Evolutionary conservation across 202 grass and related monocot species (phyloP), one percentile per base, ranked within the genome.

Genomic region (Zoysia matrella): DNA sequence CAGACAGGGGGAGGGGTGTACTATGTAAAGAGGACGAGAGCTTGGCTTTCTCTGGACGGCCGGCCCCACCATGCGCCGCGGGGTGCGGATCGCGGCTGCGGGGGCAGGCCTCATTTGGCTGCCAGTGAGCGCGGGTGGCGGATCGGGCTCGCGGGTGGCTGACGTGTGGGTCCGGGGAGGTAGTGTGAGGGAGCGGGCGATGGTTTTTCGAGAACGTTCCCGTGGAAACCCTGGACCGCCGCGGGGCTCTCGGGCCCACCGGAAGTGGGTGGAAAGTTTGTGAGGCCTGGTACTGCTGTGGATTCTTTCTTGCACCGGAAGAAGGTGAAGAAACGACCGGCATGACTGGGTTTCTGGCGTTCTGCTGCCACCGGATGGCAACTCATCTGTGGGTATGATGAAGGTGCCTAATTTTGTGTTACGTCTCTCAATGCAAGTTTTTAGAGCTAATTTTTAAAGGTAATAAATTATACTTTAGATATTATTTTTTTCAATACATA

Each of bases 141-240:
- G 3, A 6, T 51, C 12, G 65, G 16, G 57, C n/a, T 4, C 5
- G 6, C 65, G 40, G 65, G 60, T 69, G 48, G 15, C 11, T 83
- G 82, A 79, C 57, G 42, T 8, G 78, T 47, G 78, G 80, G 67
- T 5, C 3, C 30, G 16, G 30, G 30, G 30, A 36, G 30, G 30
- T 36, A 6, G 14, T 1, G 8, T 2, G 73, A 1, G 22, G 76
- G 52, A 45, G 14, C 7, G 30, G 15, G 11, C 46, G 84, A 57
- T 45, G 68, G 72, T 18, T 85, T 36, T 36, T 93, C 78, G 58
- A 74, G 88, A 86, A 79, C 83, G n/a, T 88, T 82, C 81, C 63
- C n/a, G 42, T 83, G 75, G 70, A 72, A 63, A 83, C 42, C 30
- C 67, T 61, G 70, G 82, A 60, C 82, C n/a, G 88, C 83, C 53